phyloP scores from a whole-genome alignment of 257 asterid genomes.

The Hygrophila difformis region DNA sequence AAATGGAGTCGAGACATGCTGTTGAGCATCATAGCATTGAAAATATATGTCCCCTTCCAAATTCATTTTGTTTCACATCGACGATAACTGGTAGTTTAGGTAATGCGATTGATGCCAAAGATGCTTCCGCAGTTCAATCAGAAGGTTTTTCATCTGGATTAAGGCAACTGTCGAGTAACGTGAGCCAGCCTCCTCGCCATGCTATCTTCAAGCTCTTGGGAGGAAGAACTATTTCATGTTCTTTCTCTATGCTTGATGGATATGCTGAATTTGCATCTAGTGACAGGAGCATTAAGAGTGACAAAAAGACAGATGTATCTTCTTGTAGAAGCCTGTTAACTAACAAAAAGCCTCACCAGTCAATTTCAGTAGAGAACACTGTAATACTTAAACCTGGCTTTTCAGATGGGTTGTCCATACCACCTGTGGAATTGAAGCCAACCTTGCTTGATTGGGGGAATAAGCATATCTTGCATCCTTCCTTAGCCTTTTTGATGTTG shows the following conservation, averaged over 20 bases:
- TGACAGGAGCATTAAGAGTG: conserved; percentile 14
- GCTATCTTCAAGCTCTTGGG: conserved; percentile 33
- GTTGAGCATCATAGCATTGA: conserved; percentile 20
- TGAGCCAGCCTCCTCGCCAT: conserved; percentile 30
- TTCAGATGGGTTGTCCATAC: conserved; percentile 25
- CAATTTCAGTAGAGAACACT: conserved; percentile 21
- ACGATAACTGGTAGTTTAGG: conserved; percentile 36
- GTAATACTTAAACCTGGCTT: conserved; percentile 16
- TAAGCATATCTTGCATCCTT: conserved; percentile 44
- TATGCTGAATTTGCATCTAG: conserved; percentile 15
- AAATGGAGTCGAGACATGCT: conserved; percentile 16
- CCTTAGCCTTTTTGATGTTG: too few species aligned
- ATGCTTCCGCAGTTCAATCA: conserved; percentile 22
- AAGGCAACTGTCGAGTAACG: conserved; percentile 24
- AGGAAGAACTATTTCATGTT: conserved; percentile 50
- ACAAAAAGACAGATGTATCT: conserved; percentile 20
- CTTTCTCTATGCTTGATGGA: conserved; percentile 29
- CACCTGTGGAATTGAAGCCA: conserved; percentile 55
- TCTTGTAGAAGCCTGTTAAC: conserved; percentile 27
- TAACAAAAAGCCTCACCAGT: conserved; percentile 17
- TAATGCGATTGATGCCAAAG: conserved; percentile 20
- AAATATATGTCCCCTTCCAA: conserved; percentile 35
- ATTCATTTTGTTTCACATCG: conserved; percentile 63
- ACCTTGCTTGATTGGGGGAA: conserved; percentile 65
- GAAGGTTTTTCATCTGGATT: conserved; percentile 22